Evolutionary conservation across 2,329 filamentous ascomycete genomes (phyloP).

Genomic region (Fusarium nygamai): DNA sequence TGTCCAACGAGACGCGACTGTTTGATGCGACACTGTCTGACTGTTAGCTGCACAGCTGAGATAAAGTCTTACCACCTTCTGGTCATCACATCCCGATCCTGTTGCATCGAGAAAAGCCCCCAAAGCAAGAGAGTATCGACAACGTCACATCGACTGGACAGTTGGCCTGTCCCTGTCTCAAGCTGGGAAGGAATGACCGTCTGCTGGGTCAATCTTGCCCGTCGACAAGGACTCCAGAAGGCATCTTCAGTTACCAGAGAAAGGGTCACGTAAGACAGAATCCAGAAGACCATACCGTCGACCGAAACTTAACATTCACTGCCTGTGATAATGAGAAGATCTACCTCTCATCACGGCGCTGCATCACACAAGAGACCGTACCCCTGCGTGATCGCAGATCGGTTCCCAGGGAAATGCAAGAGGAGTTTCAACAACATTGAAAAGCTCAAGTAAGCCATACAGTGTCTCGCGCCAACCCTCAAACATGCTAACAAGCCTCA

Average conservation of each 20-base stretch:
- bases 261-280: background rate
- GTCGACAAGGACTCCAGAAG: background rate
- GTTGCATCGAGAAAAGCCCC: background rate
- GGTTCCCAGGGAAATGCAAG: background rate
- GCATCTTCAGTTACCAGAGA: background rate
- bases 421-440: background rate
- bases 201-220: background rate
- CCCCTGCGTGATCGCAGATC: background rate
- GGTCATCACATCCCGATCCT: background rate
- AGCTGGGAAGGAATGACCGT: background rate
- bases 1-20: background rate
- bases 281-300: background rate
- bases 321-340: background rate
- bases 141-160: background rate
- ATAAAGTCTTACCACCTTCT: background rate
- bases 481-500: background rate
- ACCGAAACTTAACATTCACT: background rate
- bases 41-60: background rate
- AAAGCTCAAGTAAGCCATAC: background rate
- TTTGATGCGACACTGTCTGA: background rate
- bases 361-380: background rate
- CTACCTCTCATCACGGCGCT: background rate
- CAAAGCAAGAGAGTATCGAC: background rate
- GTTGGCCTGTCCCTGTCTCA: background rate
- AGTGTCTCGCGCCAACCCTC: fast-evolving